Percentiles rank a stretch among this genome's conserved stretches.
Evolutionary conservation across 108 stramenopile species (phyloP).

Genomic region (Licmophora abbreviata): DNA sequence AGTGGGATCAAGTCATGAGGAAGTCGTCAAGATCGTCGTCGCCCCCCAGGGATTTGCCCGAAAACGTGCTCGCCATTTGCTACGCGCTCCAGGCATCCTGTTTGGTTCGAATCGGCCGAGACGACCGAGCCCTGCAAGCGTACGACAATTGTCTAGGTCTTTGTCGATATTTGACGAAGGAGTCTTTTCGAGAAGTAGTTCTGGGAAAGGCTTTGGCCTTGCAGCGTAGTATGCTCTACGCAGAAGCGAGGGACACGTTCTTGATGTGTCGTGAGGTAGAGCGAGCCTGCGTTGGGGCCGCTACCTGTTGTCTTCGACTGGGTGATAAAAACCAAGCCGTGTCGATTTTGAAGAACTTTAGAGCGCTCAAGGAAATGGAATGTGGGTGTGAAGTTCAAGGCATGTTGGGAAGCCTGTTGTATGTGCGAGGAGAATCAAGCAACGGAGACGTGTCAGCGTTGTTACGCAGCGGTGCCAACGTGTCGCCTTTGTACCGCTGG

Average conservation of each 20-base stretch:
- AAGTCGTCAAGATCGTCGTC: too few species aligned
- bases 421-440: background rate
- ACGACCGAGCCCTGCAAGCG: constrained; percentile 33
- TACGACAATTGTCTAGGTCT: constrained; percentile 23
- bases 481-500: background rate
- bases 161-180: background rate
- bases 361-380: background rate
- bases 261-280: background rate
- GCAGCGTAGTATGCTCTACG: constrained; percentile 49
- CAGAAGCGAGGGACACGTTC: constrained; percentile 27
- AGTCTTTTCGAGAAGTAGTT: constrained; percentile 9
- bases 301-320: constrained; percentile 12
- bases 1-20: too few species aligned
- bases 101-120: constrained; percentile 49
- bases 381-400: background rate
- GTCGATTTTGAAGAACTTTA: background rate
- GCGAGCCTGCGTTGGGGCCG: constrained; percentile 2
- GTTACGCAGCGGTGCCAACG: background rate
- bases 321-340: constrained; percentile 5
- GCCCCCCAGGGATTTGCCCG: too few species aligned
- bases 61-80: constrained; percentile 7
- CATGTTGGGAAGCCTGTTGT: constrained; percentile 2
- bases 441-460: background rate
- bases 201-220: constrained; percentile 39
- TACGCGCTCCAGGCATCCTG: constrained; percentile 43